Evolutionary conservation across 306 rosid genomes (phyloP).

Genomic region (Begonia fuchsioides): DNA sequence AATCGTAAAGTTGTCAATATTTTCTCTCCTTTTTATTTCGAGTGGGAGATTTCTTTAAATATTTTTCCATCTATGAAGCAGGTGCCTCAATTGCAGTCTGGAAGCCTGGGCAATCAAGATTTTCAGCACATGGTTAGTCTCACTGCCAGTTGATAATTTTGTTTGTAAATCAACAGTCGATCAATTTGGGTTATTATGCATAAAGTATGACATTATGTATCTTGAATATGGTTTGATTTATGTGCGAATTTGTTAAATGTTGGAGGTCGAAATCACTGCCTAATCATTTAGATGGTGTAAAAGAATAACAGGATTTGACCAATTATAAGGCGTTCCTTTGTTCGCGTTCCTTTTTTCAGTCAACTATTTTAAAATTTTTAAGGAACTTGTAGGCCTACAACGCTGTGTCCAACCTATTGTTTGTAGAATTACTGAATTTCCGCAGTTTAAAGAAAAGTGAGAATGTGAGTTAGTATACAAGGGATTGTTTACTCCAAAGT

Average conservation of each 20-base stretch:
- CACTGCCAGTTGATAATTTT: background rate
- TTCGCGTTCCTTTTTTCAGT: no score
- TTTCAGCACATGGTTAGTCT: constrained; percentile 10
- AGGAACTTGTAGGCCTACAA: background rate
- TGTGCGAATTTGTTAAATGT: background rate
- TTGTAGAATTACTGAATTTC: no score
- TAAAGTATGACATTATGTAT: background rate
- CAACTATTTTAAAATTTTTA: background rate
- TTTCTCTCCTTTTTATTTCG: background rate
- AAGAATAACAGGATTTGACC: background rate
- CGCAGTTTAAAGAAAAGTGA: no score
- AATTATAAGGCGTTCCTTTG: background rate
- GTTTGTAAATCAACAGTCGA: background rate
- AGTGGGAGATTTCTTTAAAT: background rate
- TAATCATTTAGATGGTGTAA: background rate
- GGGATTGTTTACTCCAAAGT: no score
- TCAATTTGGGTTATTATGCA: background rate
- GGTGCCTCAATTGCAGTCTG: constrained; percentile 8
- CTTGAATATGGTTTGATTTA: background rate
- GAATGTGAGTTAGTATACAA: no score
- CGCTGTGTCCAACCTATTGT: no score
- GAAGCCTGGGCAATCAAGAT: constrained; percentile 3
- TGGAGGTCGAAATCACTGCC: background rate
- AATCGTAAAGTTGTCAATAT: background rate
- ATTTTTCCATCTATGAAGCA: background rate